Evolutionary conservation across 257 asterid species (phyloP).

Genomic region (Phtheirospermum japonicum): DNA sequence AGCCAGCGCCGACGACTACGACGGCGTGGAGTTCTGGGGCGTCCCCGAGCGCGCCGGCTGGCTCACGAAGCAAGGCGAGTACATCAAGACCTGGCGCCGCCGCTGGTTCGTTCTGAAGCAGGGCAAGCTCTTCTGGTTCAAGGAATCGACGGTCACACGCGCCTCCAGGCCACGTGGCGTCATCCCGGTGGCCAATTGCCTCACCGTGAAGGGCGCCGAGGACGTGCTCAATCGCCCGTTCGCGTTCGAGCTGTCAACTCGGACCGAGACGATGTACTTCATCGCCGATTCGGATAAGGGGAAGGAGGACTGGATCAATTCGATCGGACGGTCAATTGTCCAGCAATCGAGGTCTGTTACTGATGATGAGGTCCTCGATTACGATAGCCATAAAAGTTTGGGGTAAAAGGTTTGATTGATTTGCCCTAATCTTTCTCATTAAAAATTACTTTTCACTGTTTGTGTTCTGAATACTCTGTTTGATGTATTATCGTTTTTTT

Average conservation of each 20-base stretch:
- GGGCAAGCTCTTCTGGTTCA: constrained; percentile 96
- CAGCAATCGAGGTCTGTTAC: constrained; percentile 92
- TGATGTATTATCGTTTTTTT: not conserved
- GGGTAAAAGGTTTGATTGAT: constrained; percentile 5
- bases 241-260: constrained; percentile 82
- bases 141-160: constrained; percentile 64
- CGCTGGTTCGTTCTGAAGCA: constrained; percentile 94
- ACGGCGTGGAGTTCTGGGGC: constrained; percentile 82
- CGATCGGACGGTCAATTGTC: constrained; percentile 70
- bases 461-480: constrained; percentile 20
- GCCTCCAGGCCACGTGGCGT: constrained; percentile 83
- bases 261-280: constrained; percentile 82
- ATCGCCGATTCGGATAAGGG: constrained; percentile 88
- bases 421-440: no score
- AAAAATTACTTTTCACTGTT: not conserved
- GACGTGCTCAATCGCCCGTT: constrained; percentile 73
- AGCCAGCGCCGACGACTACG: constrained; percentile 54
- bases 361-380: constrained; percentile 72
- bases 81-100: constrained; percentile 98
- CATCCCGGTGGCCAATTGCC: constrained; percentile 69
- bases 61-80: constrained; percentile 93
- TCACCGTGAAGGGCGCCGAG: constrained; percentile 94
- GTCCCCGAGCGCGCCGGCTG: constrained; percentile 84
- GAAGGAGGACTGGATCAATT: constrained; percentile 94
- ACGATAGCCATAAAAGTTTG: constrained; percentile 42